Evolutionary conservation across 164 flowering plant genomes (phyloP), one percentile per base, ranked within the genome.

Genomic region (Berberis thunbergii): DNA sequence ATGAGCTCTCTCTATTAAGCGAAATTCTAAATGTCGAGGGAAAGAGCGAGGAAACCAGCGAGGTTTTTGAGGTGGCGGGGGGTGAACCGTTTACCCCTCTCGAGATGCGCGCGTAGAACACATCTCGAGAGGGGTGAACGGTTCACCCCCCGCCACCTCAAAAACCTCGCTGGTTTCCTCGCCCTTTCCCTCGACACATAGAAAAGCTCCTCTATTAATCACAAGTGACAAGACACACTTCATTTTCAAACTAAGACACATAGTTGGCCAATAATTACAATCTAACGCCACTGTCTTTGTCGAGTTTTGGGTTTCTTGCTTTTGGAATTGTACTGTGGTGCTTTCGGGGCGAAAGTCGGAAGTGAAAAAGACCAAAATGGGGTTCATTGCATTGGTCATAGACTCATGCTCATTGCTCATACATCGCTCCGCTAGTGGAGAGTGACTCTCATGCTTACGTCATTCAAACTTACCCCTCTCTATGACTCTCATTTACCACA

Each of bases 361-460:
- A 6, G 11, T 42, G 54, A 52, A 13, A 50, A 13, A 54, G 46
- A 45, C 63, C 57, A 50, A 66, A 49, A 43, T 42, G 41, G 48
- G 38, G 57, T 8, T 43, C 49, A 26, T 0, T 26, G 26, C 26
- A 26, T 26, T 26, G 26, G 26, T 26, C 26, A 26, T 26, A 26
- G 26, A 26, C 26, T 26, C 26, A 26, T 0, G n/a, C n/a, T 26
- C 26, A 26, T 26, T 26, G 26, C 26, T 26, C 26, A 26, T 26
- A 26, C 26, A 43, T 45, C 12, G 59, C 10, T 10, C 54, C 44
- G 62, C 38, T 71, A 74, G 81, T 80, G 84, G 67, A 67, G 59
- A 67, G 71, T 72, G 65, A 72, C 72, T 69, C 66, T 75, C 68
- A 12, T 38, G 62, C 41, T 78, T 74, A 73, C 79, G 84, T 81